Conservation (phyloP, 176 grass and related monocot genomes). For the Bolboschoenus planiculmis region DNA sequence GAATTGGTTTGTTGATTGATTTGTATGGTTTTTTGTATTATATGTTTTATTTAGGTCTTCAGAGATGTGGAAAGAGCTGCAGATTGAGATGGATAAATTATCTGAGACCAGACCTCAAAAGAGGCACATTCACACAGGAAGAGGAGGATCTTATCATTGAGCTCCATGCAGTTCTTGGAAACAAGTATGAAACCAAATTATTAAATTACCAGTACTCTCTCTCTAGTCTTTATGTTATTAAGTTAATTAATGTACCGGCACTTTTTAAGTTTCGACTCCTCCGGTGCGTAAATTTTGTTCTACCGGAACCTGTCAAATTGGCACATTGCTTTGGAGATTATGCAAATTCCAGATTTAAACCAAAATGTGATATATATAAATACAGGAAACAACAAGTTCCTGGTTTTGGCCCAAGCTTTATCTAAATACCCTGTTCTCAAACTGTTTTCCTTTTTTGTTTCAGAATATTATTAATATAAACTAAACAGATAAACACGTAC, state of each 20-base stretch:
- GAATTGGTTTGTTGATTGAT: background rate
- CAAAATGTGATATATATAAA: background rate
- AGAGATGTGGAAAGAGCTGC: slow-evolving; percentile 74
- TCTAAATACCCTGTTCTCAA: background rate
- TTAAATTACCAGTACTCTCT: background rate
- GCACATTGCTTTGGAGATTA: background rate
- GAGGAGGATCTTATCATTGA: slow-evolving; percentile 67
- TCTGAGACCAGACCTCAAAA: slow-evolving; percentile 66
- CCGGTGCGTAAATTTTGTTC: background rate
- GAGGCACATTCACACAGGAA: slow-evolving; percentile 71
- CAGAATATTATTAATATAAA: background rate
- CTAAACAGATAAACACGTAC: background rate
- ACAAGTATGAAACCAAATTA: slow-evolving; percentile 44
- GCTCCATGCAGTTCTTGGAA: slow-evolving; percentile 68
- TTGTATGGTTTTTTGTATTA: background rate
- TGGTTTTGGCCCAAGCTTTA: background rate
- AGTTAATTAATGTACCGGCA: background rate
- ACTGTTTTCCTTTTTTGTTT: background rate
- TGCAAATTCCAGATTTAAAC: background rate
- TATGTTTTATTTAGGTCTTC: slow-evolving; percentile 35
- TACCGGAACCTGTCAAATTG: too few relatives aligned
- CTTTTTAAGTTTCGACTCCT: background rate
- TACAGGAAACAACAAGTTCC: background rate
- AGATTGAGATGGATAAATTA: slow-evolving; percentile 78
- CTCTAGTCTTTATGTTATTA: background rate